phyloP scores from a whole-genome alignment of 2,329 filamentous ascomycete genomes.

The Cordyceps militaris region DNA sequence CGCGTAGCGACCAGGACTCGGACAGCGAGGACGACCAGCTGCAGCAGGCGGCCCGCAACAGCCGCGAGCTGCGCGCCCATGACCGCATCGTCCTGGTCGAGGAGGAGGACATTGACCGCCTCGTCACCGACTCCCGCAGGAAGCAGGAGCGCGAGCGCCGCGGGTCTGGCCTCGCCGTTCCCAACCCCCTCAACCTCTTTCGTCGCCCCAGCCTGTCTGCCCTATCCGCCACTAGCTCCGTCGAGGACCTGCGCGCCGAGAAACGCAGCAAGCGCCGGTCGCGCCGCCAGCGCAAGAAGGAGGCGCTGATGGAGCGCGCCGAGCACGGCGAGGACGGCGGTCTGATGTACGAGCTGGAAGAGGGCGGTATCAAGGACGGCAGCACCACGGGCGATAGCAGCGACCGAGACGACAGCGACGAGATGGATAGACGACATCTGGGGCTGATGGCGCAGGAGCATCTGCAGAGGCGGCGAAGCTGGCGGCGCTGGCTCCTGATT shows the following conservation, averaged over 20 bases:
- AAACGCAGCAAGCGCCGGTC: slow-evolving; percentile 40
- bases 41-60: slow-evolving; percentile 57
- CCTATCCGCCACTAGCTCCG: slow-evolving; percentile 33
- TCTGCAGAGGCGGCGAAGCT: slow-evolving; percentile 43
- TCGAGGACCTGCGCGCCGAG: slow-evolving; percentile 40
- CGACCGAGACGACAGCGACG: slow-evolving; percentile 52
- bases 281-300: slow-evolving; percentile 47
- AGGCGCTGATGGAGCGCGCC: slow-evolving; percentile 45
- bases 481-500: slow-evolving; percentile 47
- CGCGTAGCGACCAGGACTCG: slow-evolving; percentile 63
- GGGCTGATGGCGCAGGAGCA: slow-evolving; percentile 41
- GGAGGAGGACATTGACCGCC: slow-evolving; percentile 62
- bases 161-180: slow-evolving; percentile 42
- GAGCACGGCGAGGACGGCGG: slow-evolving; percentile 61
- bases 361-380: slow-evolving; percentile 63
- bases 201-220: slow-evolving; percentile 30
- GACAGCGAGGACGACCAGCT: slow-evolving; percentile 71
- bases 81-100: slow-evolving; percentile 66
- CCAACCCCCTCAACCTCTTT: slow-evolving; percentile 43
- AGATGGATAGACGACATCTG: slow-evolving; percentile 48
- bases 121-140: slow-evolving; percentile 47
- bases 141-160: slow-evolving; percentile 44
- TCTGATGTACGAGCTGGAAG: slow-evolving; percentile 87
- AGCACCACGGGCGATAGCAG: slow-evolving; percentile 56
- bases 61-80: slow-evolving; percentile 60